Evolutionary conservation across 176 grass and related monocot species (phyloP).

Genomic region (Oryza brachyantha): DNA sequence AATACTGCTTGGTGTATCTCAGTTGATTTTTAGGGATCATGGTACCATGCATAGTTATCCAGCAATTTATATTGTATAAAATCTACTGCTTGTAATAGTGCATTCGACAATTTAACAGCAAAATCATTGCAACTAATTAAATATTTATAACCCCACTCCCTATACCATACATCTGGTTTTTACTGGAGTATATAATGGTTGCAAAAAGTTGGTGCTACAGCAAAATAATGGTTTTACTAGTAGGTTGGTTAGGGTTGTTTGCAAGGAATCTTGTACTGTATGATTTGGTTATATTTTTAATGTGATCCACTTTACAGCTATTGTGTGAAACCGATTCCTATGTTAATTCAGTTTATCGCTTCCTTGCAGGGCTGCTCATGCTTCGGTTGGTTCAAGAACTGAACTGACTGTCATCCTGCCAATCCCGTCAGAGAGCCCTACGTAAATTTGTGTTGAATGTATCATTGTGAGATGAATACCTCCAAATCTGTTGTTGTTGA

Average conservation of each 20-base stretch:
- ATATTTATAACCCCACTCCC: neutral
- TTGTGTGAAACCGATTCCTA: neutral
- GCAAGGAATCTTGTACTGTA: neutral
- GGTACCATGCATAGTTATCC: neutral
- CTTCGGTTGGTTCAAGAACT: conserved; percentile 56
- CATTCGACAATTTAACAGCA: neutral
- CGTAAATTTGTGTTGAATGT: conserved; percentile 13
- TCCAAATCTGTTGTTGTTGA: conserved; percentile 25
- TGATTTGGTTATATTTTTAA: neutral
- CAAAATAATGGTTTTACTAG: neutral
- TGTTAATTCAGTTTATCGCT: neutral
- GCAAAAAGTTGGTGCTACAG: neutral
- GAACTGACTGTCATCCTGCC: neutral
- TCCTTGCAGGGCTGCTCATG: conserved; percentile 54
- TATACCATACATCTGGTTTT: neutral
- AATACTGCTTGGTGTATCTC: neutral
- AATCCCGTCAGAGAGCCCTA: neutral
- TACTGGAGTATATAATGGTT: neutral
- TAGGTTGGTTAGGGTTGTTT: neutral
- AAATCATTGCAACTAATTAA: neutral
- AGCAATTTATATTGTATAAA: neutral
- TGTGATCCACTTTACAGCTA: neutral
- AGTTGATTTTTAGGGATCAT: neutral
- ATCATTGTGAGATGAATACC: conserved; percentile 22
- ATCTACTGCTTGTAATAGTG: neutral